A percentile compares a stretch with the other conserved stretches of the same genome.
Conservation (phyloP, 257 asterid genomes). For the Capsicum baccatum region DNA sequence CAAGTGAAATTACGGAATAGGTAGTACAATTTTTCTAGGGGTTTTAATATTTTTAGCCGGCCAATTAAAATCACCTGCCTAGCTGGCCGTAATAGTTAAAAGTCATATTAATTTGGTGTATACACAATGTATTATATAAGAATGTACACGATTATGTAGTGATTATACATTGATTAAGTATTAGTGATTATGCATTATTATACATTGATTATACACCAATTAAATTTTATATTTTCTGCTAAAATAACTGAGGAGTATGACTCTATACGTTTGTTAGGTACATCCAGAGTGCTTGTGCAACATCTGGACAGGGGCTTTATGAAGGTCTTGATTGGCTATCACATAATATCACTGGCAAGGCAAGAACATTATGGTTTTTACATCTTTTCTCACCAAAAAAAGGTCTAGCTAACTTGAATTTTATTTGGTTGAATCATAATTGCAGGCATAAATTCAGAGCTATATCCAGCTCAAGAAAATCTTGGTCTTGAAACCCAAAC, state of each 20-base stretch:
- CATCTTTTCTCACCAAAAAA: not conserved
- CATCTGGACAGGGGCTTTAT: constrained; percentile 57
- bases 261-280: constrained; percentile 34
- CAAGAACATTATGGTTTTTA: constrained; percentile 19
- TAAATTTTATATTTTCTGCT: not conserved
- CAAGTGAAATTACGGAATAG: not conserved
- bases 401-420: not conserved
- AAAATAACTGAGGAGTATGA: not conserved
- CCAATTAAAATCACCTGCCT: not conserved
- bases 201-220: not conserved
- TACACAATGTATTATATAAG: not conserved
- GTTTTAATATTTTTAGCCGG: not conserved
- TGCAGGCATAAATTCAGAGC: constrained; percentile 33
- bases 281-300: constrained; percentile 55
- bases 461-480: not conserved
- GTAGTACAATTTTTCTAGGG: not conserved
- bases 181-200: no score
- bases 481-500: not conserved
- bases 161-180: no score
- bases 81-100: not conserved
- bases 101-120: not conserved
- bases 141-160: not conserved
- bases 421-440: constrained; percentile 14
- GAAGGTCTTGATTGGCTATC: constrained; percentile 66
- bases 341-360: constrained; percentile 48